A percentile compares a stretch with the other conserved stretches of the same genome.
Conservation (phyloP, 2,329 filamentous ascomycete species). For the Ceratocystis eucalypticola region DNA sequence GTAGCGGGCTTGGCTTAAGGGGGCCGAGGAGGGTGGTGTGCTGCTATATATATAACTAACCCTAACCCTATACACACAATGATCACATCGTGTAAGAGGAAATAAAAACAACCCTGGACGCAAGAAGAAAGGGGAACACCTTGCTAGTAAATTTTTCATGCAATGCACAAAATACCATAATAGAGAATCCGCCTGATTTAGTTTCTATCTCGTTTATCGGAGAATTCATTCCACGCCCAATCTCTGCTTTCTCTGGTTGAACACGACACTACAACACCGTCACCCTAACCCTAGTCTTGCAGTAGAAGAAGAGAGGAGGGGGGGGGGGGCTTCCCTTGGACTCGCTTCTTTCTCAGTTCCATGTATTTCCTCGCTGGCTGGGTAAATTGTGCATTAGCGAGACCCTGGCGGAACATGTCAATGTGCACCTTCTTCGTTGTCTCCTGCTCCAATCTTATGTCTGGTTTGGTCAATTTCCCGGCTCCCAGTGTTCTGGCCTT, state of each 20-base stretch:
- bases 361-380: background rate
- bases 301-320: too few species aligned
- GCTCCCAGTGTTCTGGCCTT: background rate
- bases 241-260: background rate
- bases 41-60: too few species aligned
- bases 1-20: background rate
- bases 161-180: too few species aligned
- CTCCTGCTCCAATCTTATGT: background rate
- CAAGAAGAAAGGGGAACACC: too few species aligned
- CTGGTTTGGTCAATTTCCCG: background rate
- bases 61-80: too few species aligned
- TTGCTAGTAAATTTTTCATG: too few species aligned
- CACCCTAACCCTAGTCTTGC: background rate
- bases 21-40: too few species aligned
- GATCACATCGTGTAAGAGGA: too few species aligned
- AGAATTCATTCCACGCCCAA: background rate
- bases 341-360: background rate
- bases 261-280: too few species aligned
- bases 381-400: background rate
- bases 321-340: background rate
- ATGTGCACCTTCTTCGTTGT: background rate
- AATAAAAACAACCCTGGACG: too few species aligned
- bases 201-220: conserved; percentile 3
- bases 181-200: too few species aligned
- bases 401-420: background rate